Evolutionary conservation across 192 early-diverging fungal species (phyloP).

Genomic region (Coemansia sp.): DNA sequence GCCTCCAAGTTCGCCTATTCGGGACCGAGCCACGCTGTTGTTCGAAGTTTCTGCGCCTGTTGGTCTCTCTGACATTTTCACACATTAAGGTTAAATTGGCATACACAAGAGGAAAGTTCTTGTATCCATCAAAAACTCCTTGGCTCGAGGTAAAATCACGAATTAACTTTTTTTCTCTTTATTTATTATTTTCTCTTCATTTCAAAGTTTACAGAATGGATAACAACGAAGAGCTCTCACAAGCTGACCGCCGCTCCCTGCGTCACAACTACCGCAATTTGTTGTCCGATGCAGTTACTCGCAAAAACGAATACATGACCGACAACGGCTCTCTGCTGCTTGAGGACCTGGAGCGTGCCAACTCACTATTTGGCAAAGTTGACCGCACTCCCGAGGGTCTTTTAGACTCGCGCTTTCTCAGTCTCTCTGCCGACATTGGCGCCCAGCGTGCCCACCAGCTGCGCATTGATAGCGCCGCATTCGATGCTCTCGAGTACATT

Average conservation of each 20-base stretch:
- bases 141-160: not conserved
- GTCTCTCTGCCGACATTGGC: slow-evolving; percentile 71
- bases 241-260: slow-evolving; percentile 24
- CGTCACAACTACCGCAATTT: slow-evolving; percentile 48
- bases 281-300: slow-evolving; percentile 37
- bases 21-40: not conserved
- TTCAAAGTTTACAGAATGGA: not conserved
- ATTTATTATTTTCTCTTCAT: not conserved
- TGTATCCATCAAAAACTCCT: not conserved
- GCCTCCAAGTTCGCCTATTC: slow-evolving; percentile 1
- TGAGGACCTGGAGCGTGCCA: slow-evolving; percentile 43
- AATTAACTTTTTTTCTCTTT: not conserved
- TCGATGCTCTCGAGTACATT: slow-evolving; percentile 79
- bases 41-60: not conserved
- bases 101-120: not conserved
- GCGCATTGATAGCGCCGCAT: slow-evolving; percentile 69
- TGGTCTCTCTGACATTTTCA: not conserved
- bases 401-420: slow-evolving; percentile 81
- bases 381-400: slow-evolving; percentile 81
- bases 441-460: slow-evolving; percentile 77
- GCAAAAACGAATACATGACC: slow-evolving; percentile 46
- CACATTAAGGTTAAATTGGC: not conserved
- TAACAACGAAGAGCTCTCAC: slow-evolving; percentile 4
- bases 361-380: slow-evolving; percentile 57
- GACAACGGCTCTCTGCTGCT: slow-evolving; percentile 27